phyloP scores from a whole-genome alignment of 179 eudicot species.

The Spergularia azorica region DNA sequence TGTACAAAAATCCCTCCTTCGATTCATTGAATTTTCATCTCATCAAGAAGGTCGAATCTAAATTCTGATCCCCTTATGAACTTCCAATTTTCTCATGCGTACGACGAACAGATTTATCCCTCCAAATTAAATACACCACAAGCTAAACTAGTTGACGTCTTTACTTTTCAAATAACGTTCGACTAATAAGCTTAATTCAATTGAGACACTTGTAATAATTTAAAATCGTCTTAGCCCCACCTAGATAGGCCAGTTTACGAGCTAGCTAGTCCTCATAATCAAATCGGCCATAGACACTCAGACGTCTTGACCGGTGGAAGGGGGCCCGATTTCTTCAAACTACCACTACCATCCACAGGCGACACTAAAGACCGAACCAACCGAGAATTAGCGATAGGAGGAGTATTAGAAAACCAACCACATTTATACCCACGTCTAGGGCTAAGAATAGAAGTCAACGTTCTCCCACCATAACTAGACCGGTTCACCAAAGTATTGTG shows the following conservation, averaged over 20 bases:
- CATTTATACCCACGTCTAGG: constrained; percentile 31
- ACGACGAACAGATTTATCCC: neutral
- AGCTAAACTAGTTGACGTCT: neutral
- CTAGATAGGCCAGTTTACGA: no score
- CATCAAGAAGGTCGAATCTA: neutral
- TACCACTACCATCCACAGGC: neutral
- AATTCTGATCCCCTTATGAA: no score
- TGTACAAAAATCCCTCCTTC: neutral
- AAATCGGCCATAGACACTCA: constrained; percentile 28
- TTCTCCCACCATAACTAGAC: constrained; percentile 14
- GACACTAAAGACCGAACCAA: constrained; percentile 16
- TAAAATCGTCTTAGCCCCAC: no score
- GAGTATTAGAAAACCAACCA: constrained; percentile 33
- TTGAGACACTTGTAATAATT: no score
- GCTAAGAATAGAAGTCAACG: constrained; percentile 24
- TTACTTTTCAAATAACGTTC: no score
- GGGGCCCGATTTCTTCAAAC: constrained; percentile 5
- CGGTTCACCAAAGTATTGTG: constrained; percentile 33
- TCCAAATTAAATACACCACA: neutral
- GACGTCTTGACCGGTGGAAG: constrained; percentile 14
- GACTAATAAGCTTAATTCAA: neutral
- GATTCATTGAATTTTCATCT: neutral
- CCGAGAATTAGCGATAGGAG: constrained; percentile 29
- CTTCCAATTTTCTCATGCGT: no score
- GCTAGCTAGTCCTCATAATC: neutral